Percentiles rank a stretch among this genome's conserved stretches.
Conservation (phyloP, 495 filamentous ascomycete genomes). For the Aspergillus cavernicola region DNA sequence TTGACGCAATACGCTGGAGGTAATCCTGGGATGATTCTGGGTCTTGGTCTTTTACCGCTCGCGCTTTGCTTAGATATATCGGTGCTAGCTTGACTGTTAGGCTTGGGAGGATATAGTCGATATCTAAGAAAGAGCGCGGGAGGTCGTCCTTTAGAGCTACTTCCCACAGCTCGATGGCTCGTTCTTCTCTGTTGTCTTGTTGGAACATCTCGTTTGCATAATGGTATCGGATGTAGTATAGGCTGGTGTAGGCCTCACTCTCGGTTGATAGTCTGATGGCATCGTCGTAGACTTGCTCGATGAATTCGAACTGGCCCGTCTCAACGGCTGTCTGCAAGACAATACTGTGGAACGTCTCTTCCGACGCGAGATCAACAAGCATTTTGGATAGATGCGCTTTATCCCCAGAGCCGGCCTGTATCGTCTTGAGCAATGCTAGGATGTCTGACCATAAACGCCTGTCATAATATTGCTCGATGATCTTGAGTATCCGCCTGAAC, state of each 20-base stretch:
- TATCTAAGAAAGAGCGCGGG: constrained; percentile 11
- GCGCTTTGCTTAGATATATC: constrained; percentile 16
- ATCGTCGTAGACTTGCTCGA: constrained; percentile 28
- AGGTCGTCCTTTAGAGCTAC: constrained; percentile 18
- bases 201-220: constrained; percentile 20
- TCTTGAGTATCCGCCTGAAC: constrained; percentile 17
- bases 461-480: constrained; percentile 26
- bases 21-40: constrained; percentile 9
- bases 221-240: constrained; percentile 20
- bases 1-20: constrained; percentile 13
- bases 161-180: constrained; percentile 19
- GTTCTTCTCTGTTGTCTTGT: constrained; percentile 12
- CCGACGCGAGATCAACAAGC: constrained; percentile 22
- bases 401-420: constrained; percentile 19
- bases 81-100: constrained; percentile 19
- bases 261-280: constrained; percentile 24
- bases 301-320: constrained; percentile 24
- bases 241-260: constrained; percentile 9
- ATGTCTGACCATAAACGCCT: constrained; percentile 26
- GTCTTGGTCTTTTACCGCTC: constrained; percentile 6
- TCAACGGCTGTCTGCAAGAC: constrained; percentile 24
- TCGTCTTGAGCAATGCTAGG: constrained; percentile 25
- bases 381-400: constrained; percentile 13
- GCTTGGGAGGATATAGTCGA: constrained; percentile 16
- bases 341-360: constrained; percentile 28